Evolutionary conservation across 257 asterid genomes (phyloP).

Genomic region (Solanum medicagineum): DNA sequence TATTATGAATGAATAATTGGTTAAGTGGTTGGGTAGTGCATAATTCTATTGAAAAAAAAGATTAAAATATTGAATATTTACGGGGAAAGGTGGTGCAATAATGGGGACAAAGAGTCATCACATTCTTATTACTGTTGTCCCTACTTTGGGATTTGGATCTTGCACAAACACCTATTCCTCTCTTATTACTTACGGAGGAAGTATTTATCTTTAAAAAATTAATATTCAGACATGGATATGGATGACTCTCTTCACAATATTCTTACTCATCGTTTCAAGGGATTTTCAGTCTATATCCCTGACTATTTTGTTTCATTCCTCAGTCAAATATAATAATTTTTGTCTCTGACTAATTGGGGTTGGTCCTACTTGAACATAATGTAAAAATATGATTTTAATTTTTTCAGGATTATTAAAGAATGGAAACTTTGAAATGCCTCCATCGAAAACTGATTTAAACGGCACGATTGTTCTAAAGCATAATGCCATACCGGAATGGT

Average conservation of each 20-base stretch:
- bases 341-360: too few species aligned
- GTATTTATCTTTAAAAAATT: not conserved
- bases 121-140: not conserved
- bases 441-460: slow-evolving; percentile 39
- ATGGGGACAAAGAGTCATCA: not conserved
- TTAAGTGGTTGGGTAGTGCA: not conserved
- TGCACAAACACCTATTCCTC: not conserved
- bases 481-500: slow-evolving; percentile 72
- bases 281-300: not conserved
- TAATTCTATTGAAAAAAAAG: not conserved
- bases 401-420: slow-evolving; percentile 49
- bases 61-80: not conserved
- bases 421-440: slow-evolving; percentile 81
- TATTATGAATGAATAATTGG: not conserved
- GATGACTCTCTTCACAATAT: not conserved
- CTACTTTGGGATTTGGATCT: not conserved
- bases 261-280: not conserved
- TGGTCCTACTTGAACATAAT: too few species aligned
- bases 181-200: not conserved
- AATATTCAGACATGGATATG: not conserved
- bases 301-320: not conserved
- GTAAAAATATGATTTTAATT: too few species aligned
- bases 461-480: slow-evolving; percentile 52
- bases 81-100: not conserved
- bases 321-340: not conserved